phyloP scores from a whole-genome alignment of 495 filamentous ascomycete species.

The Opeltia flavorubescens region DNA sequence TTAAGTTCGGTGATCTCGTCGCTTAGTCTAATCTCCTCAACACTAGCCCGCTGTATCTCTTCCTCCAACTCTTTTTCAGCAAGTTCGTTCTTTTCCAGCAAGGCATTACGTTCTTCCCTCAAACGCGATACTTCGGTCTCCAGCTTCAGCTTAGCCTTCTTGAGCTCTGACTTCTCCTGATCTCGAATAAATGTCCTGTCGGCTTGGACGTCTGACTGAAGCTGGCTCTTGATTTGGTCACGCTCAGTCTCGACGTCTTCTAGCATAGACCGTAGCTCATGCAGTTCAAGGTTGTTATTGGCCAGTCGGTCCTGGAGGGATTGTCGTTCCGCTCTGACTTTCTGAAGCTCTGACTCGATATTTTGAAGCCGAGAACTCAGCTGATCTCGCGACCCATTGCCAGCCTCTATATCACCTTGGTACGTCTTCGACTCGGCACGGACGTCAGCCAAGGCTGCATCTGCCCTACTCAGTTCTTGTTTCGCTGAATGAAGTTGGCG shows the following conservation, averaged over 20 bases:
- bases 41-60: slow-evolving; percentile 39
- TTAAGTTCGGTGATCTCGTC: slow-evolving; percentile 46
- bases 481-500: slow-evolving; percentile 29
- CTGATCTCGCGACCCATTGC: slow-evolving; percentile 6
- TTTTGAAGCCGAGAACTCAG: slow-evolving; percentile 20
- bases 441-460: slow-evolving; percentile 11
- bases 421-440: slow-evolving; percentile 12
- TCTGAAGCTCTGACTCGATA: slow-evolving; percentile 33
- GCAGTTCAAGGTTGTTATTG: slow-evolving; percentile 45
- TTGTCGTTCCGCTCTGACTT: slow-evolving; percentile 42
- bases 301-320: slow-evolving; percentile 48
- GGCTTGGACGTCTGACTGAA: slow-evolving; percentile 34
- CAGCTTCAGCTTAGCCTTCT: slow-evolving; percentile 41
- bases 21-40: slow-evolving; percentile 42
- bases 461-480: slow-evolving; percentile 14
- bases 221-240: slow-evolving; percentile 45
- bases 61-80: slow-evolving; percentile 40
- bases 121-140: slow-evolving; percentile 45
- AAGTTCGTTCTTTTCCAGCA: slow-evolving; percentile 35
- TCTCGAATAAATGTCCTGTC: slow-evolving; percentile 44
- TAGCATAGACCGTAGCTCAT: slow-evolving; percentile 36
- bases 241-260: slow-evolving; percentile 46
- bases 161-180: slow-evolving; percentile 47
- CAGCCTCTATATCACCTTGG: slow-evolving; percentile 12
- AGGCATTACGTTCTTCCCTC: slow-evolving; percentile 38